Base-by-base conservation (phyloP, 768 basidiomycete species). In the Butyriboletus loyo region DNA sequence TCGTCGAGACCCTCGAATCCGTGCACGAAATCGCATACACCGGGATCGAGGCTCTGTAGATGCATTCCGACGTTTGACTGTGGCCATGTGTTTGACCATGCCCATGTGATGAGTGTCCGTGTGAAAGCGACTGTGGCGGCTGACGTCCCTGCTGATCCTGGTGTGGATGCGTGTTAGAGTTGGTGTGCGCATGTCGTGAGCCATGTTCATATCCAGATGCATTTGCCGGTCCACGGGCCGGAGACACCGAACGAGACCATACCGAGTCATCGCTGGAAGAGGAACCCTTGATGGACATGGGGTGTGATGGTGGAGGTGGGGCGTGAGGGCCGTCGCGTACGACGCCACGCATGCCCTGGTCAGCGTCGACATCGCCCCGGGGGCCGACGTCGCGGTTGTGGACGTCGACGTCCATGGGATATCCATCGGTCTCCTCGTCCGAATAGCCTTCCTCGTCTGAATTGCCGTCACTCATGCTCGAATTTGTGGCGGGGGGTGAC, bases 1-100 rank as follows among this genome's bases (percentile, higher is more conserved):
- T 69, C 2, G 67, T 69, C 49, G 69, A 70, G n/a, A 70, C 67
- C 59, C 60, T 58, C 19, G 66, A 59, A 56, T 69, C 67, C 7
- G 67, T 69, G 11, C 67, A 68, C 9, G 67, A 68, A 22, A 69
- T 56, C 9, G 67, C 67, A 49, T 68, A 68, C 3, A 69, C 67
- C 1, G 67, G 50, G 15, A 69, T 65, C 17, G 69, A 68, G 3
- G 67, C 69, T 40, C 57, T 62, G 46, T 68, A 68, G 3, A 68
- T 61, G 17, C 49, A 66, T 9, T 66, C 66, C 11, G 66, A 52
- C 24, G 50, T 24, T 22, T 57, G 54, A 2, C 28, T 46, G 8
- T 61, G 59, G 0, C 39, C 50, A 14, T 59, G 57, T 5, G 22
- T 46, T 9, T 59, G 57, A 1, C 31, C 49, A 2, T 54, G 50